A percentile compares a stretch with the other conserved stretches of the same genome.
phyloP scores from a whole-genome alignment of 1,284 basidiomycete genomes.

The Wallemia hederae region DNA sequence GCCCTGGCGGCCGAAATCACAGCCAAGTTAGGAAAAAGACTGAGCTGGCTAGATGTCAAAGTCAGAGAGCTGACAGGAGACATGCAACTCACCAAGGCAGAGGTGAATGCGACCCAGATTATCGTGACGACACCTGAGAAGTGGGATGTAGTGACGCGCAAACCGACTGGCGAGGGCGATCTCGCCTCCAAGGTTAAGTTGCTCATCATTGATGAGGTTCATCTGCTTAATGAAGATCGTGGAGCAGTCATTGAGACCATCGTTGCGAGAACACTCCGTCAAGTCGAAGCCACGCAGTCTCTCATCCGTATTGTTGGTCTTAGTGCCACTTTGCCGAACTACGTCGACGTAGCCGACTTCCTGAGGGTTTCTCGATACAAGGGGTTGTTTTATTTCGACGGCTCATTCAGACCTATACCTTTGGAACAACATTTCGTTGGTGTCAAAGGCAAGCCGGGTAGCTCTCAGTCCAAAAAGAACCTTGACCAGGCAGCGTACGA shows the following conservation, averaged over 20 bases:
- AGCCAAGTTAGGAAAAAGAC: conserved; percentile 61
- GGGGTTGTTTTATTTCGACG: conserved; percentile 96
- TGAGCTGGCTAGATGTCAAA: conserved; percentile 64
- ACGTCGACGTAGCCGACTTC: conserved; percentile 87
- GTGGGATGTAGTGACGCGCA: conserved; percentile 97
- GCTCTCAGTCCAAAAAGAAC: conserved; percentile 43
- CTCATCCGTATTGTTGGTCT: conserved; percentile 93
- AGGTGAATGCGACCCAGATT: conserved; percentile 86
- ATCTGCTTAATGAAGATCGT: conserved; percentile 87
- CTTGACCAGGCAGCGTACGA: conserved; percentile 71
- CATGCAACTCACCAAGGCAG: conserved; percentile 85
- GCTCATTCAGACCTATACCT: conserved; percentile 86
- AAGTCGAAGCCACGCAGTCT: conserved; percentile 91
- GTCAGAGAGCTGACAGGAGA: conserved; percentile 91
- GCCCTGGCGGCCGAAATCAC: conserved; percentile 87
- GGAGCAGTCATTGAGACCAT: conserved; percentile 97
- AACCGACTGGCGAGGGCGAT: conserved; percentile 87
- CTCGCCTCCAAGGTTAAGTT: conserved; percentile 78
- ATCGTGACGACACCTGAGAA: conserved; percentile 99
- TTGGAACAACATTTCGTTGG: conserved; percentile 95
- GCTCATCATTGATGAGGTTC: conserved; percentile 93
- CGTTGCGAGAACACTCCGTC: conserved; percentile 75
- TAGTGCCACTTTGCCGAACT: conserved; percentile 95
- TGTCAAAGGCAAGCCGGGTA: conserved; percentile 67
- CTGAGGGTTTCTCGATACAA: conserved; percentile 64